Conservation (phyloP, 441 rosid species). For the Lepidium campestre region DNA sequence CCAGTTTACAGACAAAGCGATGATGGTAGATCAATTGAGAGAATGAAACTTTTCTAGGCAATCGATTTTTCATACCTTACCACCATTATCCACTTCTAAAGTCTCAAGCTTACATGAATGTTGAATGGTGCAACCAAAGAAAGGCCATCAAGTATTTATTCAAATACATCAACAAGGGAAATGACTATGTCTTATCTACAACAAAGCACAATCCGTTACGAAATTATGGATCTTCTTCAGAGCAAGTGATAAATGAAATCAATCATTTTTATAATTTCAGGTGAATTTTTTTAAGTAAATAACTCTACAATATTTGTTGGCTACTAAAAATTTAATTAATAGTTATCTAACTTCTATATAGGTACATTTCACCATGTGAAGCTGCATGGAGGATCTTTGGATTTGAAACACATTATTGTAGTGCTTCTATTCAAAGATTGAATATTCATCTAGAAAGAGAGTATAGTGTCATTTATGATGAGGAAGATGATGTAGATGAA, state of each 20-base stretch:
- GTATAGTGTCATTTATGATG: background rate
- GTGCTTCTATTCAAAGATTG: background rate
- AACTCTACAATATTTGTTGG: background rate
- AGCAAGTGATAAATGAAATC: background rate
- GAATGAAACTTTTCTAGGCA: background rate
- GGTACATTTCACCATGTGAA: background rate
- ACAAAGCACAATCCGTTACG: too few relatives aligned
- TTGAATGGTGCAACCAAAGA: background rate
- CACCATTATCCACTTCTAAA: background rate
- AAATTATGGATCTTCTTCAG: background rate
- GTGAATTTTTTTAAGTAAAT: background rate
- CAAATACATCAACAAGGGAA: background rate
- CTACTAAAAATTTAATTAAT: background rate
- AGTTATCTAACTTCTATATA: background rate
- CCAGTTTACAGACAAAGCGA: background rate
- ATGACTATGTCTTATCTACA: background rate
- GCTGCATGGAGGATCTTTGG: background rate
- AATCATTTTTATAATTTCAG: background rate
- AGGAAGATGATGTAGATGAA: background rate
- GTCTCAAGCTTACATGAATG: background rate
- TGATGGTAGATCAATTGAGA: background rate
- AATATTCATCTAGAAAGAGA: background rate
- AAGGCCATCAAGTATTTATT: background rate
- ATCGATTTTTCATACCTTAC: background rate
- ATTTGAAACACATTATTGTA: background rate